Percentiles rank a stretch among this genome's conserved stretches.
These are phyloP conservation scores for Telopea speciosissima DNA, from an alignment of 177 flowering plant genomes.

Conservation along the genomic window DNA sequence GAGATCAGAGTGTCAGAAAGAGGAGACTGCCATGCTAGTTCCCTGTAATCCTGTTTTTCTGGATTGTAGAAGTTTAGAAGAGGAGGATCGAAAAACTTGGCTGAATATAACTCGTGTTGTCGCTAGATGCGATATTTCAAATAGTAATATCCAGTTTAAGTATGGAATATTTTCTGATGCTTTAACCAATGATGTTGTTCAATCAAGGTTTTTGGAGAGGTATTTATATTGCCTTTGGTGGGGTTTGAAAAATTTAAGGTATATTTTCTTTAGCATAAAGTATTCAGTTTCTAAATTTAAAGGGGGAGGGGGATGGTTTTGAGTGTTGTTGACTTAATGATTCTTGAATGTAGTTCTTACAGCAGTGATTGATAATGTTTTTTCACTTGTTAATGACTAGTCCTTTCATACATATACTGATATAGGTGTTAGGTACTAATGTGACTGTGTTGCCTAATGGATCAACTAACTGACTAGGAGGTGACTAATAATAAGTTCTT, in stretches of 20 bases:
- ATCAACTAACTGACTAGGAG: too few species aligned
- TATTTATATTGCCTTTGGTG: constrained; percentile 91
- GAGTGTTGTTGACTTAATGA: too few species aligned
- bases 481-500: too few species aligned
- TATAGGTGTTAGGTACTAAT: too few species aligned
- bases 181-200: constrained; percentile 49
- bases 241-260: constrained; percentile 91
- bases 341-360: too few species aligned
- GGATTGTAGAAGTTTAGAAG: constrained; percentile 40
- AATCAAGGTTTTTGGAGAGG: constrained; percentile 44
- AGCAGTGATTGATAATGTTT: too few species aligned
- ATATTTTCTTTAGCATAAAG: constrained; percentile 6
- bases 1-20: constrained; percentile 41
- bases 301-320: too few species aligned
- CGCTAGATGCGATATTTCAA: constrained; percentile 46
- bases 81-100: constrained; percentile 50
- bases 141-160: constrained; percentile 14
- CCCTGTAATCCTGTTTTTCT: constrained; percentile 46
- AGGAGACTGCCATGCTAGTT: constrained; percentile 19
- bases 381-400: too few species aligned
- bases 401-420: too few species aligned
- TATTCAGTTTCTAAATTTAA: neutral
- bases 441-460: too few species aligned
- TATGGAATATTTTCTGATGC: constrained; percentile 82
- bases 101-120: constrained; percentile 48